Conservation (phyloP, 1,284 basidiomycete species). For the Rhizoctonia solani region DNA sequence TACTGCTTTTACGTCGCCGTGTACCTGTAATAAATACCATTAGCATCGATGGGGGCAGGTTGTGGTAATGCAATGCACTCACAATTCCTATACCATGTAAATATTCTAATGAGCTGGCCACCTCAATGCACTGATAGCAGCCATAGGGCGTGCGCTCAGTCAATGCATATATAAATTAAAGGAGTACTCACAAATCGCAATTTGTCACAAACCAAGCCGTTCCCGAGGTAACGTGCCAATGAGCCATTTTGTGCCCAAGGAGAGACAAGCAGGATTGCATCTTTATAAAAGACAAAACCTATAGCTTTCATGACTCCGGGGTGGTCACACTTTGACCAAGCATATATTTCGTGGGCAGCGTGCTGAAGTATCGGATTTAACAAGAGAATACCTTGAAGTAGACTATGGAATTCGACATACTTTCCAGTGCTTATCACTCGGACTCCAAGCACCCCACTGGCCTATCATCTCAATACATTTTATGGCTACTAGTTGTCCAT, state of each 20-base stretch:
- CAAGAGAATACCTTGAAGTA: background rate
- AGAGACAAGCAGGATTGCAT: background rate
- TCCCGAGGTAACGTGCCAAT: background rate
- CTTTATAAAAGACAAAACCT: slow-evolving; percentile 1
- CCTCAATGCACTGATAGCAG: slow-evolving; percentile 8
- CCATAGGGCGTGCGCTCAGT: too few species aligned
- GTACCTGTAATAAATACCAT: background rate
- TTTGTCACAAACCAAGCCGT: background rate
- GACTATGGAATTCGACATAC: background rate
- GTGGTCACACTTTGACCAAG: slow-evolving; percentile 25
- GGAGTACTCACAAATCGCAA: slow-evolving; percentile 2
- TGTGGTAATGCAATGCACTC: background rate
- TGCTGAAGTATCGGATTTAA: background rate
- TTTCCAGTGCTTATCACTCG: background rate
- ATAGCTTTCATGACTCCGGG: background rate
- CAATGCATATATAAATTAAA: background rate
- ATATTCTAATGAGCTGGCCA: background rate
- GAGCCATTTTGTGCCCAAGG: slow-evolving; percentile 12
- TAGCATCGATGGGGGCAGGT: too few species aligned
- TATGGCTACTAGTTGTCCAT: background rate
- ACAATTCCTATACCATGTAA: slow-evolving; percentile 9
- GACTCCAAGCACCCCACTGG: background rate
- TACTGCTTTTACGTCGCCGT: slow-evolving; percentile 26
- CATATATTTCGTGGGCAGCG: slow-evolving; percentile 15
- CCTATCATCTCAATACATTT: background rate